phyloP scores from a whole-genome alignment of 352 stramenopile species.

The Pythium aquatile region DNA sequence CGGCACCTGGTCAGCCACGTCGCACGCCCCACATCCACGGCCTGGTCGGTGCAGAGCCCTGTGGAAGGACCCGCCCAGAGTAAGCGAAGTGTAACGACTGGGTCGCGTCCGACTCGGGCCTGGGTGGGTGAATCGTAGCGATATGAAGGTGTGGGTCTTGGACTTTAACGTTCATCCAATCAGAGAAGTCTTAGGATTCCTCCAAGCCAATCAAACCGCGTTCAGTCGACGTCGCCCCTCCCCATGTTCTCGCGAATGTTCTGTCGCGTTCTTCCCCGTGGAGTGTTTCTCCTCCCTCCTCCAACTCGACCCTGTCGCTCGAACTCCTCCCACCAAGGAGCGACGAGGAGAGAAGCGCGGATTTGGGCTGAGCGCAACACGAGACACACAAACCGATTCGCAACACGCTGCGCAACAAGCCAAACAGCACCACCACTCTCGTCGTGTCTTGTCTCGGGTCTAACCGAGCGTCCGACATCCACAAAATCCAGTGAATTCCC shows the following conservation, averaged over 20 bases:
- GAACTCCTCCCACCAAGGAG: no score
- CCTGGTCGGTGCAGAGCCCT: no score
- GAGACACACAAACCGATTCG: constrained; percentile 17
- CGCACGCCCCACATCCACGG: not conserved
- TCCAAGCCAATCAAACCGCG: constrained; percentile 9
- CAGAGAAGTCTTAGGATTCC: not conserved
- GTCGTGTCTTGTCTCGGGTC: not conserved
- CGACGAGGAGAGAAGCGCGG: no score
- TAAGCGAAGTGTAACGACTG: not conserved
- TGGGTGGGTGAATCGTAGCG: not conserved
- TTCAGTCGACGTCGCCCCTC: constrained; percentile 18
- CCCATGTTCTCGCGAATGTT: constrained; percentile 24
- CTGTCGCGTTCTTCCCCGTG: constrained; percentile 24
- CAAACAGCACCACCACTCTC: constrained; percentile 5
- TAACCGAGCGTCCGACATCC: not conserved
- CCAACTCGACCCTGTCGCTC: constrained; percentile 13
- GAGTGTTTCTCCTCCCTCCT: constrained; percentile 19
- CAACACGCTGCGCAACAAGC: constrained; percentile 11
- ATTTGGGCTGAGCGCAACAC: not conserved
- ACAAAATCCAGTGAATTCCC: not conserved
- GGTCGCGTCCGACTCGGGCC: constrained; percentile 9
- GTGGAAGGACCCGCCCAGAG: not conserved
- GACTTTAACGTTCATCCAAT: constrained; percentile 12
- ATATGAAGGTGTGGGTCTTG: constrained; percentile 6
- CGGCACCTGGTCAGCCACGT: not conserved